Evolutionary conservation across 169 alveolate species (phyloP).

Genomic region (Babesia bigemina): DNA sequence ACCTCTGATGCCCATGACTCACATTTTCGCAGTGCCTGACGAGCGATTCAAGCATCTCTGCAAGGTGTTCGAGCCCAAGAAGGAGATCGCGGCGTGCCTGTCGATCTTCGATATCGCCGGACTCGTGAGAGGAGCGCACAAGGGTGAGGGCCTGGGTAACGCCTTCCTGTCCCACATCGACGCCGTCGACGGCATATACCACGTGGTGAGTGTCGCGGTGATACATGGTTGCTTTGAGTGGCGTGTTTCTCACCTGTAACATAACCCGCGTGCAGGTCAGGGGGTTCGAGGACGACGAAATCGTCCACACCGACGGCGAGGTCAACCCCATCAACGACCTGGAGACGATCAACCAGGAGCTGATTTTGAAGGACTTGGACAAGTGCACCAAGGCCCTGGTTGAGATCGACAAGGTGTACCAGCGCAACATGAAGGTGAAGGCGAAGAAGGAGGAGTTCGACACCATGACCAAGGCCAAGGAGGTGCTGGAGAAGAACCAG

Average conservation of each 20-base stretch:
- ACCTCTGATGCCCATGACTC: neutral
- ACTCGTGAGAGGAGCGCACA: slow-evolving; percentile 97
- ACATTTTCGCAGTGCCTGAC: slow-evolving; percentile 83
- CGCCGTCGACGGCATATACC: slow-evolving; percentile 97
- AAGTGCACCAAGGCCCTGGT: slow-evolving; percentile 85
- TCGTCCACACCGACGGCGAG: slow-evolving; percentile 97
- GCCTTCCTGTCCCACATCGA: slow-evolving; percentile 96
- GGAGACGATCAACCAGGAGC: slow-evolving; percentile 93
- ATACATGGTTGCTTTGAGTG: neutral
- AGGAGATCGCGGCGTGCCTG: slow-evolving; percentile 93
- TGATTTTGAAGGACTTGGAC: slow-evolving; percentile 93
- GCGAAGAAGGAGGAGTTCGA: slow-evolving; percentile 91
- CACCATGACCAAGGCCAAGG: slow-evolving; percentile 85
- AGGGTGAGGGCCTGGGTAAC: slow-evolving; percentile 99
- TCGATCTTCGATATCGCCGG: slow-evolving; percentile 99
- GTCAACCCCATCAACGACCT: slow-evolving; percentile 97
- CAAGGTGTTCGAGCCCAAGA: slow-evolving; percentile 92
- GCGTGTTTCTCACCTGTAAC: neutral
- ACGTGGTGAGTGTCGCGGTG: slow-evolving; percentile 87
- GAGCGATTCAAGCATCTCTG: slow-evolving; percentile 92
- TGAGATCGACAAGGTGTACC: slow-evolving; percentile 89
- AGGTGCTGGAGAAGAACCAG: slow-evolving; percentile 84
- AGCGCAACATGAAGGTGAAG: slow-evolving; percentile 89
- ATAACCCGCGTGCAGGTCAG: slow-evolving; percentile 72
- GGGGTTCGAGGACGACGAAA: slow-evolving; percentile 96